Base-by-base conservation (phyloP, 164 flowering plant genomes). In the Amborella trichopoda region DNA sequence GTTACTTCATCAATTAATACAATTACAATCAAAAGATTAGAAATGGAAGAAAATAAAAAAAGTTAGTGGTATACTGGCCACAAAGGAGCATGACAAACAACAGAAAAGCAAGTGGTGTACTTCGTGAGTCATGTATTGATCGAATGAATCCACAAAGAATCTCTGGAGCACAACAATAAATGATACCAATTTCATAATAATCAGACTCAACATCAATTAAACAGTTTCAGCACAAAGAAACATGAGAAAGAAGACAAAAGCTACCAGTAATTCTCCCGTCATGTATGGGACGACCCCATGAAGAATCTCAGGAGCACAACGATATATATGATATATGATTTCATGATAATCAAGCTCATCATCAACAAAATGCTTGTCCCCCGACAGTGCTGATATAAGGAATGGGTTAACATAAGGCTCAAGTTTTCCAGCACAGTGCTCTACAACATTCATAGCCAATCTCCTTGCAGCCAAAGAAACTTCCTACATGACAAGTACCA, bases 261-360 rank as follows among this genome's bases (percentile, higher is more conserved):
- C n/a, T 90, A 93, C 99, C 99, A 88, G 57, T 34, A 93, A 65
- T 60, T 93, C 99, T 59, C 84, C 91, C 2, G 83, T 88, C 40
- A 93, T 72, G 54, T 84, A 77, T 5, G 96, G 94, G 36, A 76
- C 68, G 46, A 84, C 71, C 63, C 84, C 95, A 32, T 68, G 40
- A 26, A 93, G 72, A 30, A 83, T 74, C 52, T 84, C 81, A 59
- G 99, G 96, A 53, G 94, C 88, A 67, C 99, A 84, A n/a, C 72
- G 64, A 53, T 78, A 88, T 23, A 88, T 52, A 55, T 78, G 84
- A 72, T 71, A 82, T 33, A 91, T 77, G 39, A 84, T 89, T 60
- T 79, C 96, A 72, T 88, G 88, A 58, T 84, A 76, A 44, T 82
- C 77, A 55, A 87, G 66, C 32, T 67, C 61, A 65, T 43, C 54